A percentile compares a stretch with the other conserved stretches of the same genome.
These are phyloP conservation scores for Chenopodium album DNA, from an alignment of 148 eudicot genomes.

Conservation along the genomic window DNA sequence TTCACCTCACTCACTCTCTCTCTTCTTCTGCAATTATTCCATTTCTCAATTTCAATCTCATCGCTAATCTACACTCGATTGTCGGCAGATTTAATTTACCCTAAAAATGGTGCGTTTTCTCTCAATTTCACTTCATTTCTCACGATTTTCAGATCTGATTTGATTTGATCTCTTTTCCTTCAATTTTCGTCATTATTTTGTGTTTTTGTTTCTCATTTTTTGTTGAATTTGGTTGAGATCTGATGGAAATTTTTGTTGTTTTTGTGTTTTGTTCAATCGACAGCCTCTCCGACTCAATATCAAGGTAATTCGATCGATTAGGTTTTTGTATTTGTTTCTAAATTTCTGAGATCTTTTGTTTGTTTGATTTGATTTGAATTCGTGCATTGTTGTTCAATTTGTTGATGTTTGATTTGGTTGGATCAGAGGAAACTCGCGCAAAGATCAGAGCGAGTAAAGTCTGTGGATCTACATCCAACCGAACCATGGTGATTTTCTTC, in stretches of 20 bases:
- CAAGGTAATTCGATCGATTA: slow-evolving; percentile 49
- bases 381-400: neutral
- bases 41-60: neutral
- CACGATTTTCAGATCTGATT: slow-evolving; percentile 36
- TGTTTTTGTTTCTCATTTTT: neutral
- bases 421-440: slow-evolving; percentile 80
- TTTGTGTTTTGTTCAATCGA: slow-evolving; percentile 21
- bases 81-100: slow-evolving; percentile 14
- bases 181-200: neutral
- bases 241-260: slow-evolving; percentile 27
- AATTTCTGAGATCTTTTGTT: slow-evolving; percentile 9
- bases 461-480: slow-evolving; percentile 86
- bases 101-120: slow-evolving; percentile 38
- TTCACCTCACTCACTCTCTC: neutral
- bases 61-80: neutral
- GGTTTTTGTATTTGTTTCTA: neutral
- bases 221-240: slow-evolving; percentile 32
- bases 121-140: slow-evolving; percentile 3
- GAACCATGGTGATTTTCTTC: slow-evolving; percentile 71
- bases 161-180: slow-evolving; percentile 22
- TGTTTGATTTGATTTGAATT: neutral
- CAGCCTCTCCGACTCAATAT: slow-evolving; percentile 85
- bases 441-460: slow-evolving; percentile 85
- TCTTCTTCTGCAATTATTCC: neutral
- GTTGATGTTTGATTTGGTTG: slow-evolving; percentile 14